Evolutionary conservation across 345 rosid genomes (phyloP), one percentile per base, ranked within the genome.

Genomic region (Passiflora organensis): DNA sequence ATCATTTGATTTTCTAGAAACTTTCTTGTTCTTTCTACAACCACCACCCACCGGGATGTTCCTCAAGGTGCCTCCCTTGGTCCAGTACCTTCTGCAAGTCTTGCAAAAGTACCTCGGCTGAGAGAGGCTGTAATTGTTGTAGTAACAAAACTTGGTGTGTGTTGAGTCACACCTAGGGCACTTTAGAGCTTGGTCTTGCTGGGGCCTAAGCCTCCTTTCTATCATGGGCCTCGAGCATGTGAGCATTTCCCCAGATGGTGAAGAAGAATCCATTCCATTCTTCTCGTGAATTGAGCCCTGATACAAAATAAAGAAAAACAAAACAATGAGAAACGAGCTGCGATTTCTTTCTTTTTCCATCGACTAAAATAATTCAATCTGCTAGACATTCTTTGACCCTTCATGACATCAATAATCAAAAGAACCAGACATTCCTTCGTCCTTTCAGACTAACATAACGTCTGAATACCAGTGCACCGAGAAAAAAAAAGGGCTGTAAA

Each of bases 41-140:
- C 96, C 96, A 21, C 98, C 98, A 23, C 98, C 98, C 2, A 91
- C 98, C 0, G 98, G 98, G 51, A 91, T 91, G 82, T 91, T 91
- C 63, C 96, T 72, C 10, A 88, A 62, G 32, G 96, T 91, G 39
- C 98, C 98, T 2, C 98, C 98, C 75, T 91, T 86, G 52, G 96
- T 91, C 98, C 96, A 91, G 78, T 91, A 91, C 80, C 98, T 81
- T 56, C 98, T 74, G 68, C 96, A 91, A 42, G 96, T 82, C 76
- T 91, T 91, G 87, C 98, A 91, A 55, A 91, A 88, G 82, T 91
- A 88, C 66, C 98, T 75, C 8, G 98, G 98, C 79, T 91, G 98
- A 19, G 95, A 82, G 64, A 91, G 93, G 68, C 96, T 91, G 71
- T 91, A 91, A 72, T 91, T 91, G 82, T 91, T 91, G 84, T 91